A percentile compares a stretch with the other conserved stretches of the same genome.
phyloP scores from a whole-genome alignment of 495 filamentous ascomycete genomes.

The Durotheca rogersii region DNA sequence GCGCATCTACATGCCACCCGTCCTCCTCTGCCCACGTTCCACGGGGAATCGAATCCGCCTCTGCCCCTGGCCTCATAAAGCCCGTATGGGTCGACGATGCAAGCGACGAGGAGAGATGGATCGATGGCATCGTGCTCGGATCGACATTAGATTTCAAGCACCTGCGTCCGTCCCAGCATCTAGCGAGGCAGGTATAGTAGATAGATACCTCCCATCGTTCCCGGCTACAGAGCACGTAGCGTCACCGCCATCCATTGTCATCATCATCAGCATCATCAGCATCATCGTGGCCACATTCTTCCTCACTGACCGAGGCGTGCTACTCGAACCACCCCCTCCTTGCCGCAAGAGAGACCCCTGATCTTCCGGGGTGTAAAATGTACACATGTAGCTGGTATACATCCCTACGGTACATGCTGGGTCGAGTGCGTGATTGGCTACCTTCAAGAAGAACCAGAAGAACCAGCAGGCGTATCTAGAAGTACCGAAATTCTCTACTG shows the following conservation, averaged over 20 bases:
- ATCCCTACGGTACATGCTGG: too few species aligned
- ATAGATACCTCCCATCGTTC: too few species aligned
- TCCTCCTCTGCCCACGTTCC: background rate
- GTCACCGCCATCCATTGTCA: slow-evolving; percentile 9
- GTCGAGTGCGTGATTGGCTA: slow-evolving; percentile 23
- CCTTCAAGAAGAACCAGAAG: slow-evolving; percentile 24
- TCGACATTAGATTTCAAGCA: too few species aligned
- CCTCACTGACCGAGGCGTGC: slow-evolving; percentile 11
- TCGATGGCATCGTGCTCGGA: too few species aligned
- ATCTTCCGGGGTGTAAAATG: slow-evolving; percentile 23
- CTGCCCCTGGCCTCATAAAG: too few species aligned
- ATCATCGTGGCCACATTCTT: too few species aligned
- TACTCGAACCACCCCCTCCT: slow-evolving; percentile 15
- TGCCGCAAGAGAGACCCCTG: slow-evolving; percentile 28
- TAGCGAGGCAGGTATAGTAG: too few species aligned
- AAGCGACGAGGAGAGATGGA: background rate
- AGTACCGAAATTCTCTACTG: slow-evolving; percentile 25
- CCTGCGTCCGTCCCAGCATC: too few species aligned
- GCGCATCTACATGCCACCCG: background rate
- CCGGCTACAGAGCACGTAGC: too few species aligned
- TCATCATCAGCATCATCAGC: slow-evolving; percentile 13
- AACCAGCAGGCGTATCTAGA: slow-evolving; percentile 20
- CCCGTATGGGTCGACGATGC: background rate
- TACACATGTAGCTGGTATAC: background rate
- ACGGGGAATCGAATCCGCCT: background rate